Evolutionary conservation across 2,329 filamentous ascomycete genomes (phyloP), one percentile per base, ranked within the genome.

Genomic region (Pyricularia sp.): DNA sequence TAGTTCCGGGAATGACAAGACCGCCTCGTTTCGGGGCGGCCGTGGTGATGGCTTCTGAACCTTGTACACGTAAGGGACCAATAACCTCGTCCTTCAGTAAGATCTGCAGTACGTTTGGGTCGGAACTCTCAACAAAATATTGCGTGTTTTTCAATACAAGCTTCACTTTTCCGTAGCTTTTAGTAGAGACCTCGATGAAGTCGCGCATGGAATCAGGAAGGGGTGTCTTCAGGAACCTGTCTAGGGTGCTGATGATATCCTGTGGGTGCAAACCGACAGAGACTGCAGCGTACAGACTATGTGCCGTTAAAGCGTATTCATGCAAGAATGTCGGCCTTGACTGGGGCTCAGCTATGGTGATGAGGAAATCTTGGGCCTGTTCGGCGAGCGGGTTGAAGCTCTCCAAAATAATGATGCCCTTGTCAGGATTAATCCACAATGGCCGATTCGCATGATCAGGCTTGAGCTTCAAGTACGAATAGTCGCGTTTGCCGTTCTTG

Each of bases 131-230:
- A 65, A 97, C 86, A 69, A 89, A 96, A 74, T 94, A 96, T 68
- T 91, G 89, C 65, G 92, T 96, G 71, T 96, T 89, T 74, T 96
- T 94, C 69, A 97, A 75, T 60, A 97, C 93, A 62, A 97, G 83
- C 73, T 96, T 93, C 65, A 96, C 91, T 75, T 96, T 96, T 67
- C 93, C 93, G 72, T 94, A 96, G 62, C 90, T 93, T 67, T 90
- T 87, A 5, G 91, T 94, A 67, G 92, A 94, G 66, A 87, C 87
- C n/a, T 75, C 78, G 68, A 92, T 92, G 74, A 93, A 96, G 12
- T 85, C 80, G 67, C 87, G 84, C 67, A 96, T 90, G 63, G 87
- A 85, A 26, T 89, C 82, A 0, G 92, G 91, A 4, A 97, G 79
- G 7, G 89, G 88, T 3, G 89, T 93, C 78, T 97, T 97, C 24